Conservation (phyloP, 163 green algal genomes). For the Scenedesmus sp. region DNA sequence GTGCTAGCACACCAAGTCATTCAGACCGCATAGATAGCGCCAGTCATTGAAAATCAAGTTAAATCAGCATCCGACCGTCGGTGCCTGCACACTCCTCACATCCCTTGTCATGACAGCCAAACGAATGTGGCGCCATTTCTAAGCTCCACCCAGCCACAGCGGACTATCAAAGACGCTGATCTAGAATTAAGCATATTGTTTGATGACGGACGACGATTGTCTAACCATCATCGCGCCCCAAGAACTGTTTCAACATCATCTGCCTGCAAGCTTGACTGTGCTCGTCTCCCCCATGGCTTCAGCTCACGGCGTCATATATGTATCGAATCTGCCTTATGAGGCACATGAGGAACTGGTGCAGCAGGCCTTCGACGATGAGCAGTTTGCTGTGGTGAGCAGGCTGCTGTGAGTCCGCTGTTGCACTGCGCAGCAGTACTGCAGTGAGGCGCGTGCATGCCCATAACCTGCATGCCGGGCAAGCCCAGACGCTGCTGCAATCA, state of each 20-base stretch:
- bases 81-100: neutral
- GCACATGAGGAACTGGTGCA: neutral
- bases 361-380: neutral
- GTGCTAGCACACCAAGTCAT: no score
- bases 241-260: neutral
- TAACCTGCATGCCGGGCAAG: no score
- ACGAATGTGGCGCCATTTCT: neutral
- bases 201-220: no score
- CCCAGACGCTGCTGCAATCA: neutral
- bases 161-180: no score
- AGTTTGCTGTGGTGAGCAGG: slow-evolving; percentile 39
- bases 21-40: no score
- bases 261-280: neutral
- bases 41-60: no score
- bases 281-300: neutral
- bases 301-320: neutral
- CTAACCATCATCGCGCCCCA: neutral
- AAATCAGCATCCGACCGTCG: neutral
- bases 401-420: neutral
- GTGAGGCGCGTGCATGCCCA: neutral
- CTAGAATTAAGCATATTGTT: no score
- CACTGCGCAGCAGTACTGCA: neutral
- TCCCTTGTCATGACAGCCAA: neutral
- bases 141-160: no score
- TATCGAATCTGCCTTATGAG: slow-evolving; percentile 26